Base-by-base conservation (phyloP, 371 early-diverging fungal species). In the Circinella umbellata region DNA sequence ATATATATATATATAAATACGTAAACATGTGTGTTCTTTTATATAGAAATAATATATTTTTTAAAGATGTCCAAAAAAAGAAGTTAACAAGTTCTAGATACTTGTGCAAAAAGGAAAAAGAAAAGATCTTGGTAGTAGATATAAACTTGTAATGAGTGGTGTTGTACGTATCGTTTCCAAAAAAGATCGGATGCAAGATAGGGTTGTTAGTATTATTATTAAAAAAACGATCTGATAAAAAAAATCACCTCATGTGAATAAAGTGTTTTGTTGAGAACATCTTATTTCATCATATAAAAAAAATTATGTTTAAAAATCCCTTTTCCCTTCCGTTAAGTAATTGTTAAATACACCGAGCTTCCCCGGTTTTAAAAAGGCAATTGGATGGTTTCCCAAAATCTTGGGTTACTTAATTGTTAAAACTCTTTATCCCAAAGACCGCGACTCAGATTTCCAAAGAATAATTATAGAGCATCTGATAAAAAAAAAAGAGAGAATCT, bases 311-410 rank as follows among this genome's bases (percentile, higher is more conserved):
- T 27, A 1, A 27, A 27, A 27, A 27, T 27, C 0, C 2, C 27
- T 27, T 27, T 27, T 13, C 14, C 14, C 8, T 51, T n/a, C 42
- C 42, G 42, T 42, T 42, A 42, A 42, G 42, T 42, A 11, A 42
- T 9, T 11, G 11, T 27, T 1, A 34, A 27, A 13, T 34, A 57
- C 27, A 57, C 57, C 57, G 57, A 57, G 57, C 57, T 57, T 57
- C 57, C 57, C 57, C 57, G 57, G 57, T 57, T 57, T 34, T 57
- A 57, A 57, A 57, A 27, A 57, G 57, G 57, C 14, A 57, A 57
- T 18, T 34, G 57, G 27, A 27, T 34, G 42, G 5, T 57, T 27
- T 55, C 57, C 57, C 57, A 13, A 34, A 55, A 55, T 10, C n/a
- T 57, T 57, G 57, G 57, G 27, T 27, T 27, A 27, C 27, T 57